Percentiles rank a stretch among this genome's conserved stretches.
Evolutionary conservation across 2,329 filamentous ascomycete genomes (phyloP).

Genomic region (Alternaria hordeiaustralica): DNA sequence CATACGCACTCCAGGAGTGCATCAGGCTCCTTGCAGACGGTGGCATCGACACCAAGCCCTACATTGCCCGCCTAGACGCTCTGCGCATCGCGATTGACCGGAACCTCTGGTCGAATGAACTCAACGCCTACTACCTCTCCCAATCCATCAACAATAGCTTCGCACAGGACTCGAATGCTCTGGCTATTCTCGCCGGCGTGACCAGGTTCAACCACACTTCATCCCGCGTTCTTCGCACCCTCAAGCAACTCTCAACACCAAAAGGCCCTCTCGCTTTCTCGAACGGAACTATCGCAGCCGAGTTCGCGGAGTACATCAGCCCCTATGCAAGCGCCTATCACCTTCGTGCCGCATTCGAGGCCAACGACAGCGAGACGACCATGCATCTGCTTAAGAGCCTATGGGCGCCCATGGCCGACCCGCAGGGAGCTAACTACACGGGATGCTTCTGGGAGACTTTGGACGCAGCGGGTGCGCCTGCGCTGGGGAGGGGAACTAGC

Average conservation of each 20-base stretch:
- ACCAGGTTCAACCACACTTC: neutral
- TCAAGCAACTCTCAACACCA: neutral
- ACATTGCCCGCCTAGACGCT: neutral
- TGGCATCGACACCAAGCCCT: neutral
- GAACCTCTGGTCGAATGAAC: neutral
- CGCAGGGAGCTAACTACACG: neutral
- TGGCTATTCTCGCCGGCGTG: neutral
- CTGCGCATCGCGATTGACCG: neutral
- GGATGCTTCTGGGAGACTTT: neutral
- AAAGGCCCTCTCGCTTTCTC: neutral
- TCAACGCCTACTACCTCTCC: neutral
- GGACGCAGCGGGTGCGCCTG: neutral
- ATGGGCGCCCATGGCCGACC: neutral
- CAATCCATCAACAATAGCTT: neutral
- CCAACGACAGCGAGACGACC: neutral
- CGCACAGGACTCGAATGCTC: neutral
- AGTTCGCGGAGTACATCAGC: neutral
- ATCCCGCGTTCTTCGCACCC: neutral
- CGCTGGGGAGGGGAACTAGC: neutral
- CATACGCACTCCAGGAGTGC: neutral
- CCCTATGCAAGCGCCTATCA: conserved; percentile 1
- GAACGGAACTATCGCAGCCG: neutral
- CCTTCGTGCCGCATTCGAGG: neutral
- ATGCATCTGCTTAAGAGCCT: neutral
- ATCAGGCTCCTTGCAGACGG: neutral